A percentile compares a stretch with the other conserved stretches of the same genome.
Evolutionary conservation across 2,329 filamentous ascomycete genomes (phyloP).

Genomic region (Eutypella sp.): DNA sequence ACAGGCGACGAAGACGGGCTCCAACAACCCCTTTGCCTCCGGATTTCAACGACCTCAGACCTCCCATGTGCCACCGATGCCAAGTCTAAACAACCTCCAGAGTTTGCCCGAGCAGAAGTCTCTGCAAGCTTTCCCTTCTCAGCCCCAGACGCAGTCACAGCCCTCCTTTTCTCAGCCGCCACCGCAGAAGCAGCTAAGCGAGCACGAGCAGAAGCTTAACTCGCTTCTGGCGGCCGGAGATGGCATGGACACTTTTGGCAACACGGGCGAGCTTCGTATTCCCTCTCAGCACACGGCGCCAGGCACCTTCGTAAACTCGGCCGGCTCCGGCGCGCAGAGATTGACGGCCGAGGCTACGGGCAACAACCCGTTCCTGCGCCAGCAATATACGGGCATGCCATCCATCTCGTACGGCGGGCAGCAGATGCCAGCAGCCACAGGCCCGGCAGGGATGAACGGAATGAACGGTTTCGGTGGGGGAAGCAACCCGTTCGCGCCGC

Average conservation of each 20-base stretch:
- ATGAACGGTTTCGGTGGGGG: constrained; percentile 44
- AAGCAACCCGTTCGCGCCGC: constrained; percentile 54
- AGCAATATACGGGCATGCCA: constrained; percentile 77
- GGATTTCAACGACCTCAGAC: constrained; percentile 60
- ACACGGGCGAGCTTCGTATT: constrained; percentile 92
- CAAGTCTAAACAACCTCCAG: constrained; percentile 60
- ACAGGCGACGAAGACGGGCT: constrained; percentile 82
- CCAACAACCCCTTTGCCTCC: constrained; percentile 93
- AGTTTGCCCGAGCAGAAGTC: constrained; percentile 76
- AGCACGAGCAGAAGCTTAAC: constrained; percentile 74
- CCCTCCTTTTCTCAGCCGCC: constrained; percentile 42
- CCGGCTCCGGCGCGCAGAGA: constrained; percentile 71
- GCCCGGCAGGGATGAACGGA: constrained; percentile 51
- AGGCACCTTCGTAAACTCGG: constrained; percentile 93
- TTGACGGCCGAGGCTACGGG: constrained; percentile 68
- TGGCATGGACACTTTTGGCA: constrained; percentile 95
- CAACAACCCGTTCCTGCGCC: constrained; percentile 84
- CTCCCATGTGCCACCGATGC: constrained; percentile 53
- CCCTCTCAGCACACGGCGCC: constrained; percentile 95
- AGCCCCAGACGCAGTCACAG: constrained; percentile 23
- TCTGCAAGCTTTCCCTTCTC: constrained; percentile 45
- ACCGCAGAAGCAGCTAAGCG: constrained; percentile 49
- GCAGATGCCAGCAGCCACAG: constrained; percentile 51
- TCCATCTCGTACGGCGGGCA: constrained; percentile 47
- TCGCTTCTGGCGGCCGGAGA: constrained; percentile 80